Evolutionary conservation across 805 yeast species (phyloP), one percentile per base, ranked within the genome.

Genomic region (Ogataea saltuana): DNA sequence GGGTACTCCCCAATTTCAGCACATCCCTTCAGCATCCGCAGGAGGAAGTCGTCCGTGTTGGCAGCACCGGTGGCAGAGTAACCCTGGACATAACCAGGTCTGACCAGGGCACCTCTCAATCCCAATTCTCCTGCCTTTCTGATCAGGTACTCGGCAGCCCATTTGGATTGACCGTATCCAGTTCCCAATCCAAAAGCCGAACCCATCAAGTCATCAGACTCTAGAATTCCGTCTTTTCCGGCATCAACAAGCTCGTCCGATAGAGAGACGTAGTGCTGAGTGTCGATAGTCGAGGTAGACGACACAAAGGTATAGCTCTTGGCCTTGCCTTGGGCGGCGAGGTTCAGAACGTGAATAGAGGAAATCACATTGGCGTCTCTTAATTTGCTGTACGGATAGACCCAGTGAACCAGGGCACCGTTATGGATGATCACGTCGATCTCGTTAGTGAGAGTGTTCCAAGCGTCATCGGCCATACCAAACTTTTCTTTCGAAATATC

Each of bases 401-500:
- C 97, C 99, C 99, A 93, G 65, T 93, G 99, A 28, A 93, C 99
- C 49, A 90, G 73, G 13, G 99, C 99, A 71, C 98, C 99, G 56
- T 93, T 93, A 65, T 93, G 99, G 49, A 93, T 78, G 40, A 93
- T 81, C 3, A 83, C 83, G 64, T 95, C 99, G 45, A 91, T 71
- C 1, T 70, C 67, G 12, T 76, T 64, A 8, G 80, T 68, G 46
- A 93, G 74, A 6, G 56, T 37, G 1, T 53, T 33, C 95, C 96
- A 93, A 23, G 70, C 68, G 3, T 55, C 62, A 26, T 74, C 72
- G 13, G 67, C 53, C 41, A 88, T 58, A 0, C 97, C 99, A 61
- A 93, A 83, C 33, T 83, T 73, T n/a, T 74, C 68, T 50, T 74
- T 66, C 5, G 91, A 76, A 54, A 93, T 73, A 58, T 90, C 90